These are phyloP conservation scores for Silene noctiflora DNA, from an alignment of 179 eudicot genomes.

Conservation along the genomic window DNA sequence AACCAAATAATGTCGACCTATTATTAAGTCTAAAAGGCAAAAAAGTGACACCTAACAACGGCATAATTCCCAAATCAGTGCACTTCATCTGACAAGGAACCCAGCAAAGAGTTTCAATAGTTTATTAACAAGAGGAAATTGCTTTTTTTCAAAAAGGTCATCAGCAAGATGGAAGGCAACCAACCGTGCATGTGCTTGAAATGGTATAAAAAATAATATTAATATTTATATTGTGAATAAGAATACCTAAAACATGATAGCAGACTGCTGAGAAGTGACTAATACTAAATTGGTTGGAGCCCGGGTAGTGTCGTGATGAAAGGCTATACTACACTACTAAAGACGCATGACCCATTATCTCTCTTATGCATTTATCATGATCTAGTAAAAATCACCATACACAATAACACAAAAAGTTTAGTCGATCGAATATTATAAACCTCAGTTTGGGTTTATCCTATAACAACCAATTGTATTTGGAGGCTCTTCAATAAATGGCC, in stretches of 20 bases:
- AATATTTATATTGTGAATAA: not conserved
- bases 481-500: not conserved
- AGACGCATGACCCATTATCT: constrained; percentile 4
- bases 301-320: not conserved
- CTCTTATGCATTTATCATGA: not conserved
- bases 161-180: not conserved
- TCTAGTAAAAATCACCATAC: not conserved
- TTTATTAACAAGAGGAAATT: constrained; percentile 1
- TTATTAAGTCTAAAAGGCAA: constrained; percentile 7
- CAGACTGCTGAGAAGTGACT: constrained; percentile 17
- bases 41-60: constrained; percentile 17
- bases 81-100: constrained; percentile 17
- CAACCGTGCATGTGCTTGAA: not conserved
- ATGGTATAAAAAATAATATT: not conserved
- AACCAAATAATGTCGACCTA: constrained; percentile 1
- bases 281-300: constrained; percentile 3
- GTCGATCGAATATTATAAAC: not conserved
- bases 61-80: constrained; percentile 9
- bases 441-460: constrained; percentile 6
- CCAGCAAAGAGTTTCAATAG: constrained; percentile 15
- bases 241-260: constrained; percentile 13
- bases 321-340: constrained; percentile 4
- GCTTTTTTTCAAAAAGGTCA: not conserved
- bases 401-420: not conserved
- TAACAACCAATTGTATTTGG: not conserved